Evolutionary conservation across 495 filamentous ascomycete species (phyloP), one percentile per base, ranked within the genome.

Genomic region (Cercophora newfieldiana): DNA sequence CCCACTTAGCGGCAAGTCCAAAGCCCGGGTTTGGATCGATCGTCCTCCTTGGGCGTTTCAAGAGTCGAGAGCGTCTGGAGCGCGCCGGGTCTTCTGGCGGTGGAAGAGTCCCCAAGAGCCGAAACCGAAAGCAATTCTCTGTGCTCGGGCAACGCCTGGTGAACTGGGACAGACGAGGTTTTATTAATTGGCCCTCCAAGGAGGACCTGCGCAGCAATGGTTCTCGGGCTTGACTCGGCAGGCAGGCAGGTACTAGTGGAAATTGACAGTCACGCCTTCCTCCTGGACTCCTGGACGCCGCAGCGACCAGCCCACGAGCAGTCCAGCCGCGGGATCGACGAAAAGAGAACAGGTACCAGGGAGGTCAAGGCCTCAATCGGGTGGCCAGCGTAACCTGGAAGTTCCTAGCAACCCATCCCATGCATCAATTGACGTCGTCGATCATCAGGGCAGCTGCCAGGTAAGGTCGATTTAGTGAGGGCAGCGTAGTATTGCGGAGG

Each of bases 191-290:
- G 56, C 47, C 19, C 37, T 37, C 26, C 21, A 29, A 14, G 10
- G 18, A 14, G 37, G 21, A 10, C 30, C 10, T 18, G 55, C 12
- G 25, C 55, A 26, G 59, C 25, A 10, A 51, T 29, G 24, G 8
- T 50, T 51, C 19, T 16, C n/a, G 18, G 49, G 61, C 68, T 61
- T 70, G 61, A 70, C 68, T 70, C 69, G 66, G 65, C 21, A 53
- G 50, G 51, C 55, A 33, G 51, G 29, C 33, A 22, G 57, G 51
- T 50, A 22, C n/a, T 54, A 63, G 71, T 73, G 71, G 71, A 73
- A 67, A 73, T 69, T 67, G 64, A 65, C 37, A 61, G 59, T 64
- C 61, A 63, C 59, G 66, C 56, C 59, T 65, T 59, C 50, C 50
- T 57, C 50, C 24, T 28, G 33, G 47, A 29, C 24, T 18, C n/a